Evolutionary conservation across 2,329 filamentous ascomycete genomes (phyloP).

Genomic region (Cladosporium sphaerospermum): DNA sequence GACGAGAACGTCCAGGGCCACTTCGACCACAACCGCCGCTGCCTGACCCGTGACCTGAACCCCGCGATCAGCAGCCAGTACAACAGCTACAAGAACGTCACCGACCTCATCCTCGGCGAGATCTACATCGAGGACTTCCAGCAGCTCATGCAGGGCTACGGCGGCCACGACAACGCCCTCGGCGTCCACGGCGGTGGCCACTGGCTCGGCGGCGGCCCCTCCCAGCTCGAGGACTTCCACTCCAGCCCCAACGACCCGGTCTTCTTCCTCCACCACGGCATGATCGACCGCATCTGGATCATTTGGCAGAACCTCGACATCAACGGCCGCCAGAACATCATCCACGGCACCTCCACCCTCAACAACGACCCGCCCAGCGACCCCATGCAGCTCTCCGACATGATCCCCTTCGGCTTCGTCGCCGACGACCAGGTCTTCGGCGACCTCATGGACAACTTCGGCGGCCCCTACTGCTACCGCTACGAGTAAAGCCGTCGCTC

Average conservation of each 20-base stretch:
- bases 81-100: conserved; percentile 17
- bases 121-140: conserved; percentile 16
- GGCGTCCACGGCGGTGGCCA: conserved; percentile 42
- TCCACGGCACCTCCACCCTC: conserved; percentile 41
- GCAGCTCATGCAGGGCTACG: conserved; percentile 21
- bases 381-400: conserved; percentile 39
- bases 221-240: conserved; percentile 16
- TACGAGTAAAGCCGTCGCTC: conserved; percentile 8
- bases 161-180: conserved; percentile 16
- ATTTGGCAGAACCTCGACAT: conserved; percentile 43
- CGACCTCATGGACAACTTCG: conserved; percentile 13
- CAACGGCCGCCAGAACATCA: conserved; percentile 27
- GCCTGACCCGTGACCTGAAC: conserved; percentile 30
- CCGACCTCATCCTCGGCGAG: conserved; percentile 16
- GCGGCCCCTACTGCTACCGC: conserved; percentile 14
- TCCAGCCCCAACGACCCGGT: conserved; percentile 39
- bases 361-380: conserved; percentile 37
- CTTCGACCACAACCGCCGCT: conserved; percentile 16
- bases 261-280: conserved; percentile 43
- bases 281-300: conserved; percentile 42
- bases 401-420: conserved; percentile 20
- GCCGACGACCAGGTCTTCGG: conserved; percentile 11
- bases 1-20: conserved; percentile 15
- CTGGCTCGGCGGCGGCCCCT: conserved; percentile 37
- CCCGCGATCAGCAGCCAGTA: conserved; percentile 12